These are phyloP conservation scores for Tremella mesenterica DNA, from an alignment of 768 basidiomycete genomes.

Conservation along the genomic window DNA sequence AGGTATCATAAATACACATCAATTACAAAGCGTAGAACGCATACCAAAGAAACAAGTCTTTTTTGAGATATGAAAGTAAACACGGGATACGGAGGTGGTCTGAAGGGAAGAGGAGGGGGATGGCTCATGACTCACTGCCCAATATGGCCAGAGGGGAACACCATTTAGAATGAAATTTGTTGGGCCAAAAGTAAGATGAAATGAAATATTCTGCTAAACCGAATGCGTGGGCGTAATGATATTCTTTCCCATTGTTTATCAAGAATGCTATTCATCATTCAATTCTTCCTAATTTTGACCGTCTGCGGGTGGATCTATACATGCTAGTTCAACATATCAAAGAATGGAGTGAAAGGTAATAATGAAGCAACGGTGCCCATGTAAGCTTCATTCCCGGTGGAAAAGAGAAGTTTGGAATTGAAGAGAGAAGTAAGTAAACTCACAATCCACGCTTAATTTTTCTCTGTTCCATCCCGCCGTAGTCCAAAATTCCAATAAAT, in stretches of 20 bases:
- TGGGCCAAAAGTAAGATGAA: conserved; percentile 59
- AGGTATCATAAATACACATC: neutral
- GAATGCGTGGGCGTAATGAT: conserved; percentile 71
- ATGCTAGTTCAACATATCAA: too few species aligned
- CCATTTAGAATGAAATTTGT: conserved; percentile 45
- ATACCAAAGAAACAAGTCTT: too few species aligned
- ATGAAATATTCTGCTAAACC: conserved; percentile 75
- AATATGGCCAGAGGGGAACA: conserved; percentile 6
- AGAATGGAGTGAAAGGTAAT: too few species aligned
- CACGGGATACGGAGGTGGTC: neutral
- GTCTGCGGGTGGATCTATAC: too few species aligned
- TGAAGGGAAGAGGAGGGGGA: neutral
- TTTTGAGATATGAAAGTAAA: too few species aligned
- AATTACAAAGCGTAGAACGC: too few species aligned
- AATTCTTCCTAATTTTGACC: neutral
- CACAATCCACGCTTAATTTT: conserved; percentile 88
- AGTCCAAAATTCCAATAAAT: conserved; percentile 88
- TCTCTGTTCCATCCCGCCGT: conserved; percentile 92
- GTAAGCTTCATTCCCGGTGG: neutral
- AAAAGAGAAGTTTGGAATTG: neutral
- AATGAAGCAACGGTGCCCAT: neutral
- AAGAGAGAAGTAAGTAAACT: too few species aligned
- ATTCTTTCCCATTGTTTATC: conserved; percentile 75
- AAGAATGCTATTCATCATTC: conserved; percentile 65
- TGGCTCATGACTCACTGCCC: neutral